Conservation (phyloP, 257 asterid species). For the Lithospermum erythrorhizon region DNA sequence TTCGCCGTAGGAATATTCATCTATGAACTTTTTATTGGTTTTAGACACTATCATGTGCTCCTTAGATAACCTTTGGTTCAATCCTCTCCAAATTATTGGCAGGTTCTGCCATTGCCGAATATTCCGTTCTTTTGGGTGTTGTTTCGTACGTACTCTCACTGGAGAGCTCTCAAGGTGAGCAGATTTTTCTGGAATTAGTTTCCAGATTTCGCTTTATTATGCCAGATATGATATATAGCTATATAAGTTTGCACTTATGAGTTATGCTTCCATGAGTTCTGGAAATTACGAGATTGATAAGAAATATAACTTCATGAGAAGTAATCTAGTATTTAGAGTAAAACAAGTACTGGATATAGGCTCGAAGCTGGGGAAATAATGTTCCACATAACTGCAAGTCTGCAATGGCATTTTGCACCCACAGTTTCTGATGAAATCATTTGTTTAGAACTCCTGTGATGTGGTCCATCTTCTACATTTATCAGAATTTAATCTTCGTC, state of each 20-base stretch:
- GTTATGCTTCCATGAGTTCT: background rate
- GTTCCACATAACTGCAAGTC: background rate
- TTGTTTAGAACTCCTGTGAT: conserved; percentile 3
- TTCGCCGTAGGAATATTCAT: conserved; percentile 42
- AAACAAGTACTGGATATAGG: background rate
- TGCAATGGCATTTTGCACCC: background rate
- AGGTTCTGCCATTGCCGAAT: conserved; percentile 98
- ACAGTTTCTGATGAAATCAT: too few species aligned
- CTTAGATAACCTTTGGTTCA: background rate
- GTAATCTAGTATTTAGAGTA: background rate
- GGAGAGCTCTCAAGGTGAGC: conserved; percentile 94
- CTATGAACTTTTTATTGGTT: background rate
- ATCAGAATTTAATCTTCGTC: conserved; percentile 5
- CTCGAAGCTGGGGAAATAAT: too few species aligned
- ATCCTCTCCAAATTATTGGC: conserved; percentile 13
- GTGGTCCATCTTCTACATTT: background rate
- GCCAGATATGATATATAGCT: background rate
- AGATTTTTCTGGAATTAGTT: conserved; percentile 1
- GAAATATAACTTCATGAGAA: background rate
- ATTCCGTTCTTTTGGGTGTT: conserved; percentile 91
- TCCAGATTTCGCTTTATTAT: background rate
- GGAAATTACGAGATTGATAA: background rate
- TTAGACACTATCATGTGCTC: conserved; percentile 3
- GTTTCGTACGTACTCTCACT: conserved; percentile 92
- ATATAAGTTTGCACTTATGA: background rate